These are phyloP conservation scores for Helianthus tuberosus DNA, from an alignment of 129 eudicot genomes.

Conservation along the genomic window DNA sequence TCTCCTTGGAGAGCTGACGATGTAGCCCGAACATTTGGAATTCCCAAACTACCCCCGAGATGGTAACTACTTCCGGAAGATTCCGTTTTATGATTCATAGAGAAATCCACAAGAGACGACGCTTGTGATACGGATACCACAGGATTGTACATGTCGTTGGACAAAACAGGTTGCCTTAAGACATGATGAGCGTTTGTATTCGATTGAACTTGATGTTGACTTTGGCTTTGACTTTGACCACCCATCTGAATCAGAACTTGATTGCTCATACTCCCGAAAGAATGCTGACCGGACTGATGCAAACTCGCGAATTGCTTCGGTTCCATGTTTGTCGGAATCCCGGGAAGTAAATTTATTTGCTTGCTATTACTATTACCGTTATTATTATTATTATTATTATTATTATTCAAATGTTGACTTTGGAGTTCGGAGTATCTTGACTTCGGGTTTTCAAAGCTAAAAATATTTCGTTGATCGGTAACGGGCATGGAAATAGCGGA, in stretches of 20 bases:
- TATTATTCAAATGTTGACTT: constrained; percentile 48
- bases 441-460: constrained; percentile 76
- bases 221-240: constrained; percentile 44
- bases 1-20: constrained; percentile 44
- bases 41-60: constrained; percentile 45
- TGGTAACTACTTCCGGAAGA: constrained; percentile 36
- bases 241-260: constrained; percentile 53
- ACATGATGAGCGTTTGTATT: constrained; percentile 32
- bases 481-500: constrained; percentile 58
- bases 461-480: constrained; percentile 75
- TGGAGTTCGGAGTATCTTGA: constrained; percentile 60
- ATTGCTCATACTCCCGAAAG: constrained; percentile 35
- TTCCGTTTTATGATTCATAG: constrained; percentile 52
- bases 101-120: constrained; percentile 61
- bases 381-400: constrained; percentile 20
- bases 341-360: constrained; percentile 80
- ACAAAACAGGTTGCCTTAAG: constrained; percentile 50
- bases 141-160: constrained; percentile 46
- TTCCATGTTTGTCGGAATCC: constrained; percentile 92
- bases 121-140: constrained; percentile 55
- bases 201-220: constrained; percentile 25
- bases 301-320: constrained; percentile 75
- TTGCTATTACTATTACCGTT: constrained; percentile 25
- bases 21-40: constrained; percentile 36
- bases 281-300: constrained; percentile 57